Evolutionary conservation across 2,329 filamentous ascomycete species (phyloP).

Genomic region (Neofusicoccum sp.): DNA sequence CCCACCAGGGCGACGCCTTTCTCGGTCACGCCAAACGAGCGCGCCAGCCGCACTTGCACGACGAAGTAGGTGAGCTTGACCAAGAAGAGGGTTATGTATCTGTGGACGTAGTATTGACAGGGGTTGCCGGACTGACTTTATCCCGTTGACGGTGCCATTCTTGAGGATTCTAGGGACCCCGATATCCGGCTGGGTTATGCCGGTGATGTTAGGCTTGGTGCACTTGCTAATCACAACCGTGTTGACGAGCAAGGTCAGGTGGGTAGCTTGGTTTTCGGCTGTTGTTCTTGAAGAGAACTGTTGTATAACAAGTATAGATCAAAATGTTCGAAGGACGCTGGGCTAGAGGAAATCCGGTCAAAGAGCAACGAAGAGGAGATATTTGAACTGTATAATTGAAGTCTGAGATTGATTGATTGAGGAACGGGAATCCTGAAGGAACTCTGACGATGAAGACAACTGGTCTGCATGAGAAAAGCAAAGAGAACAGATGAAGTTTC

Average conservation of each 20-base stretch:
- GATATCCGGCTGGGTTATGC: constrained; percentile 26
- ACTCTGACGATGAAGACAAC: too few species aligned
- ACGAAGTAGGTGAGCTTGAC: constrained; percentile 60
- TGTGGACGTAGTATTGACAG: constrained; percentile 56
- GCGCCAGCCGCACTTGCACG: constrained; percentile 55
- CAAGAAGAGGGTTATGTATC: constrained; percentile 58
- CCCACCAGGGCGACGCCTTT: constrained; percentile 53
- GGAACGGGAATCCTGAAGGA: too few species aligned
- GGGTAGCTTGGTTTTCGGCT: constrained; percentile 57
- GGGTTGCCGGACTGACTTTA: constrained; percentile 50
- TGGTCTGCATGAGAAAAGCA: too few species aligned
- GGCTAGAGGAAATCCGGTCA: constrained; percentile 10
- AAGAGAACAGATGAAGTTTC: too few species aligned
- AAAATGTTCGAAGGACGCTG: constrained; percentile 39
- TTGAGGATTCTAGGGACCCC: constrained; percentile 59
- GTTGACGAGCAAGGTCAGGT: constrained; percentile 60
- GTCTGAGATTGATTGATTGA: not conserved
- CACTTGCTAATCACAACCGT: constrained; percentile 65
- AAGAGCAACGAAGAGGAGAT: constrained; percentile 6
- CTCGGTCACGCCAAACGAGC: constrained; percentile 58
- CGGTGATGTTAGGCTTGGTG: constrained; percentile 52
- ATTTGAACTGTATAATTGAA: not conserved
- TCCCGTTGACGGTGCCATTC: constrained; percentile 49
- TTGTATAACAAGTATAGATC: constrained; percentile 65
- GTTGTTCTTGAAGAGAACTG: constrained; percentile 57